phyloP scores from a whole-genome alignment of 805 yeast species.

The Nakazawaea holstii region DNA sequence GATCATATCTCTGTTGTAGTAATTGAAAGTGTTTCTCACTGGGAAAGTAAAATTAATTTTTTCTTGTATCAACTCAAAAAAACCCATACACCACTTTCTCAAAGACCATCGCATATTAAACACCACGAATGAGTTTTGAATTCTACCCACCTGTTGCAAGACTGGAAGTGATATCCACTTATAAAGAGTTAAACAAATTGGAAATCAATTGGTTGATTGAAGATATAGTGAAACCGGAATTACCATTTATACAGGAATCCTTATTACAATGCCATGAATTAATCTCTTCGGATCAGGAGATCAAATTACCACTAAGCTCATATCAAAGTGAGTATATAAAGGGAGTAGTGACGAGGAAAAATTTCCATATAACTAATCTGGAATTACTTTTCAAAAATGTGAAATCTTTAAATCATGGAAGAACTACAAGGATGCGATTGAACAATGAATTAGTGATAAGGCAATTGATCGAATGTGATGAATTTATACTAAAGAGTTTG shows the following conservation, averaged over 20 bases:
- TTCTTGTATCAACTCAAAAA: too few species aligned
- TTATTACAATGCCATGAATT: slow-evolving; percentile 34
- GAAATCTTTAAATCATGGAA: slow-evolving; percentile 35
- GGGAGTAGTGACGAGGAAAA: slow-evolving; percentile 55
- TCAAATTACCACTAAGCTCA: slow-evolving; percentile 54
- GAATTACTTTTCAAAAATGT: slow-evolving; percentile 30
- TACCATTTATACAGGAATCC: slow-evolving; percentile 41
- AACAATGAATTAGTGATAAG: slow-evolving; percentile 35
- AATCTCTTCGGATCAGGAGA: slow-evolving; percentile 31
- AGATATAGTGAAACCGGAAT: slow-evolving; percentile 40
- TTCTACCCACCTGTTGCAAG: slow-evolving; percentile 4
- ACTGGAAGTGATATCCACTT: not conserved
- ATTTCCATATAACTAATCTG: slow-evolving; percentile 45
- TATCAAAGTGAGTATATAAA: slow-evolving; percentile 50
- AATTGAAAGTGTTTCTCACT: too few species aligned
- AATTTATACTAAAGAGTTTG: slow-evolving; percentile 36
- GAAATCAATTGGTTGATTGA: slow-evolving; percentile 44
- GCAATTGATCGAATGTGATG: slow-evolving; percentile 28
- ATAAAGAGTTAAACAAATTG: slow-evolving; percentile 4
- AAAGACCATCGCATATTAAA: not conserved
- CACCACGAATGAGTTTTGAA: slow-evolving; percentile 4
- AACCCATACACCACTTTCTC: not conserved
- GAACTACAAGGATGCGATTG: slow-evolving; percentile 30
- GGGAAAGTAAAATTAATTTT: too few species aligned
- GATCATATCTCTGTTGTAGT: not conserved